Conservation (phyloP, 164 flowering plant genomes). For the Aristolochia contorta region DNA sequence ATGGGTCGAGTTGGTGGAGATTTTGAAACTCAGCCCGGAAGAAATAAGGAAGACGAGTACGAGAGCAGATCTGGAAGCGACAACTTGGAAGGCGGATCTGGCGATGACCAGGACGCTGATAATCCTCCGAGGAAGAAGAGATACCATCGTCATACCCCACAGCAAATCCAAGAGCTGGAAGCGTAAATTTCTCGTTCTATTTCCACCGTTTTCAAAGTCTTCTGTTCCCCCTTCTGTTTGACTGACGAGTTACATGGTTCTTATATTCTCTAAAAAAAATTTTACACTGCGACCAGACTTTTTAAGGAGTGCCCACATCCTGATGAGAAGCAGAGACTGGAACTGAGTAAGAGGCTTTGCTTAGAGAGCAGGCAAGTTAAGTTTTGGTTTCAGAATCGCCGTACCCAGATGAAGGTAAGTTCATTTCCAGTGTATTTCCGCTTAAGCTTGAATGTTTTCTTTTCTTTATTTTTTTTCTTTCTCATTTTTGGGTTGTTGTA, state of each 20-base stretch:
- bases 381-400: slow-evolving; percentile 96
- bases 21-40: slow-evolving; percentile 26
- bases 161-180: slow-evolving; percentile 99
- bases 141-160: slow-evolving; percentile 98
- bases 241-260: background rate
- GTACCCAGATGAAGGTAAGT: slow-evolving; percentile 93
- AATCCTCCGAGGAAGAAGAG: slow-evolving; percentile 78
- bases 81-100: slow-evolving; percentile 81
- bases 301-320: slow-evolving; percentile 99
- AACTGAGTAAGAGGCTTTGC: slow-evolving; percentile 67
- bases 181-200: slow-evolving; percentile 29
- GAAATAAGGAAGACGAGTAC: slow-evolving; percentile 72
- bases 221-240: background rate
- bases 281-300: slow-evolving; percentile 24
- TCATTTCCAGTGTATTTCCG: background rate
- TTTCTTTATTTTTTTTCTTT: background rate
- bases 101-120: slow-evolving; percentile 79
- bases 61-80: slow-evolving; percentile 98
- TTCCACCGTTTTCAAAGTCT: background rate
- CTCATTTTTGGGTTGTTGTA: background rate
- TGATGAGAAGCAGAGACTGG: slow-evolving; percentile 92
- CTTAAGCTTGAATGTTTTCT: background rate
- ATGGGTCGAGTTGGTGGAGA: slow-evolving; percentile 38
- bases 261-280: background rate
- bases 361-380: slow-evolving; percentile 90